Conservation (phyloP, 441 rosid species). For the Euphorbia schlechtendalii region DNA sequence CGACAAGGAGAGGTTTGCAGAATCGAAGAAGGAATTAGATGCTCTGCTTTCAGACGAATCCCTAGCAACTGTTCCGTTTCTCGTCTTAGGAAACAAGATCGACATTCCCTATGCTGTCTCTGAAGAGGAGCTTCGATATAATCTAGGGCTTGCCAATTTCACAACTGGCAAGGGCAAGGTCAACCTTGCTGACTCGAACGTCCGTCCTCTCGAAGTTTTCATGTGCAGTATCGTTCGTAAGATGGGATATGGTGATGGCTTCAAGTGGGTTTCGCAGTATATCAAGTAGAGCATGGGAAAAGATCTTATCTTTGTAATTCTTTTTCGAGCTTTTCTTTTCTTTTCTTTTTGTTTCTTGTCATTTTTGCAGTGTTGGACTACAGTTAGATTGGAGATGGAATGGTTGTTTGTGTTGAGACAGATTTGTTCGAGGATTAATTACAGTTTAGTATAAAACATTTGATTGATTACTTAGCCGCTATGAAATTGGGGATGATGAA, state of each 20-base stretch:
- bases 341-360: conserved; percentile 1
- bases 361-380: conserved; percentile 23
- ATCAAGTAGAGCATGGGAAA: conserved; percentile 45
- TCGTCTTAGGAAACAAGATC: conserved; percentile 83
- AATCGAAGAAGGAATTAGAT: conserved; percentile 85
- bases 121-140: conserved; percentile 77
- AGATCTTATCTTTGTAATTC: conserved; percentile 7
- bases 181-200: conserved; percentile 62
- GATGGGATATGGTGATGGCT: conserved; percentile 94
- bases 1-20: conserved; percentile 88
- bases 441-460: conserved; percentile 14
- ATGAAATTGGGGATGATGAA: conserved; percentile 15
- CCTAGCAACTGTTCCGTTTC: conserved; percentile 73
- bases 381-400: conserved; percentile 25
- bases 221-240: conserved; percentile 96
- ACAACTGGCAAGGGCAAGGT: conserved; percentile 92
- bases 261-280: conserved; percentile 90
- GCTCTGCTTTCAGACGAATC: conserved; percentile 86
- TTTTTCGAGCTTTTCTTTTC: conserved; percentile 12
- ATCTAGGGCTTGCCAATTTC: conserved; percentile 78
- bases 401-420: conserved; percentile 10
- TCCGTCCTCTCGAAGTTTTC: conserved; percentile 78
- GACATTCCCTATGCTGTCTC: conserved; percentile 90
- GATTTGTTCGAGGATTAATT: conserved; percentile 15
- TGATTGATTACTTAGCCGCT: conserved; percentile 18